Percentiles rank a stretch among this genome's conserved stretches.
phyloP scores from a whole-genome alignment of 768 basidiomycete genomes.

The Amanita thiersii region DNA sequence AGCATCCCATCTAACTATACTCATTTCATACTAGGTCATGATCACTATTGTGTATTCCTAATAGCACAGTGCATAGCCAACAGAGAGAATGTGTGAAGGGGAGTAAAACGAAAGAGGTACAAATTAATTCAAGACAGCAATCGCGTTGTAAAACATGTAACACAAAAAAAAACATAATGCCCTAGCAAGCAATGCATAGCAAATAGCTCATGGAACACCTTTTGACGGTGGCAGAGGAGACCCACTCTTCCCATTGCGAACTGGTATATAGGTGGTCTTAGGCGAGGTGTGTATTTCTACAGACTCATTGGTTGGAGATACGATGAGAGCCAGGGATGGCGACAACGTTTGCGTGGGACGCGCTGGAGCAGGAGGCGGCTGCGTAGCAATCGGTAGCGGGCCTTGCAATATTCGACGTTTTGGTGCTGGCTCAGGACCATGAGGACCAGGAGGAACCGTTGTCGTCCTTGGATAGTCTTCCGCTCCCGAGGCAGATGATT shows the following conservation, averaged over 20 bases:
- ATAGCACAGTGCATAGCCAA: constrained; percentile 7
- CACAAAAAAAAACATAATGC: neutral
- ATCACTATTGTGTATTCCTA: constrained; percentile 6
- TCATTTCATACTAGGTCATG: constrained; percentile 4
- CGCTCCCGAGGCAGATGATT: constrained; percentile 14
- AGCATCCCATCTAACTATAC: constrained; percentile 4
- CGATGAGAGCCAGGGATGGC: constrained; percentile 56
- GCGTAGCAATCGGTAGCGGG: constrained; percentile 21
- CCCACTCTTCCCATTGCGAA: constrained; percentile 1
- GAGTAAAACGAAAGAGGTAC: neutral
- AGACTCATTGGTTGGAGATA: constrained; percentile 43
- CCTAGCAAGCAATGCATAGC: neutral
- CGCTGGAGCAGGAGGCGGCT: constrained; percentile 11
- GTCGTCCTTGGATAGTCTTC: neutral
- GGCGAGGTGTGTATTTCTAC: constrained; percentile 5
- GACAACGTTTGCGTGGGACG: constrained; percentile 40
- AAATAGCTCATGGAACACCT: constrained; percentile 1
- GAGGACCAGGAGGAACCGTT: neutral
- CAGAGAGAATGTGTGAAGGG: neutral
- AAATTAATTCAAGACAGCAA: constrained; percentile 6
- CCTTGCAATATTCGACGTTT: constrained; percentile 30
- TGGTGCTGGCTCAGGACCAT: constrained; percentile 10
- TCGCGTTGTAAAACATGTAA: neutral
- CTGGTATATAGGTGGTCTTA: neutral
- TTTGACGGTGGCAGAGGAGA: constrained; percentile 1